Percentiles rank a stretch among this genome's conserved stretches.
Conservation (phyloP, 2,329 filamentous ascomycete species). For the Clonostachys rosea region DNA sequence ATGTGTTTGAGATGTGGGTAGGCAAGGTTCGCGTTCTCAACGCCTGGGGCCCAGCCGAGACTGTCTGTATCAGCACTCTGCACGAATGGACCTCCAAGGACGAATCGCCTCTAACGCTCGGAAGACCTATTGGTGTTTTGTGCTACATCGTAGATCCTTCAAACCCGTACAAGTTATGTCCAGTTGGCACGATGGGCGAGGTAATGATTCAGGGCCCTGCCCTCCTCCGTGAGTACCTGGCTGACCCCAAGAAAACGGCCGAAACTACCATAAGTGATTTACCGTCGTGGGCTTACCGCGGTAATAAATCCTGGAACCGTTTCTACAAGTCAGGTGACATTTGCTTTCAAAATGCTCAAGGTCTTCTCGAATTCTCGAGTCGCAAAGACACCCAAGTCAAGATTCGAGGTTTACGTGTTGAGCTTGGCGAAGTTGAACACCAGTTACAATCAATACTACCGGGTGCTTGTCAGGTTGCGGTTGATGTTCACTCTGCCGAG, state of each 20-base stretch:
- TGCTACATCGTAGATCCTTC: slow-evolving; percentile 9
- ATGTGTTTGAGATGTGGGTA: slow-evolving; percentile 5
- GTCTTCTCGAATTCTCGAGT: slow-evolving; percentile 13
- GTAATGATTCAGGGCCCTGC: slow-evolving; percentile 19
- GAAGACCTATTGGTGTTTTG: slow-evolving; percentile 1
- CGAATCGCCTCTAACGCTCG: slow-evolving; percentile 1
- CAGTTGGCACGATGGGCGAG: slow-evolving; percentile 16
- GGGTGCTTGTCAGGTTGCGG: neutral
- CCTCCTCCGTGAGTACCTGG: slow-evolving; percentile 42
- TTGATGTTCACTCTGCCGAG: neutral
- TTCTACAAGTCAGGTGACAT: slow-evolving; percentile 10
- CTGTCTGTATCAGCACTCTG: slow-evolving; percentile 2
- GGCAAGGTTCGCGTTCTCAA: slow-evolving; percentile 3
- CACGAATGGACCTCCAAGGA: slow-evolving; percentile 1
- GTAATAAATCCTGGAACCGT: neutral
- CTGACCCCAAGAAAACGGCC: slow-evolving; percentile 19
- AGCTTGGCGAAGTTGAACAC: slow-evolving; percentile 2
- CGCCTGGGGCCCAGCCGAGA: slow-evolving; percentile 5
- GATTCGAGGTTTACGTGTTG: slow-evolving; percentile 2
- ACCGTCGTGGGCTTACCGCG: slow-evolving; percentile 2
- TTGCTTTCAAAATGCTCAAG: slow-evolving; percentile 1
- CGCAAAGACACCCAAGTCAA: slow-evolving; percentile 3
- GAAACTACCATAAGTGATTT: neutral
- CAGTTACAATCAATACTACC: neutral
- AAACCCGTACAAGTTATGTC: slow-evolving; percentile 7